Base-by-base conservation (phyloP, 177 flowering plant species). In the Tripterygium wilfordii region DNA sequence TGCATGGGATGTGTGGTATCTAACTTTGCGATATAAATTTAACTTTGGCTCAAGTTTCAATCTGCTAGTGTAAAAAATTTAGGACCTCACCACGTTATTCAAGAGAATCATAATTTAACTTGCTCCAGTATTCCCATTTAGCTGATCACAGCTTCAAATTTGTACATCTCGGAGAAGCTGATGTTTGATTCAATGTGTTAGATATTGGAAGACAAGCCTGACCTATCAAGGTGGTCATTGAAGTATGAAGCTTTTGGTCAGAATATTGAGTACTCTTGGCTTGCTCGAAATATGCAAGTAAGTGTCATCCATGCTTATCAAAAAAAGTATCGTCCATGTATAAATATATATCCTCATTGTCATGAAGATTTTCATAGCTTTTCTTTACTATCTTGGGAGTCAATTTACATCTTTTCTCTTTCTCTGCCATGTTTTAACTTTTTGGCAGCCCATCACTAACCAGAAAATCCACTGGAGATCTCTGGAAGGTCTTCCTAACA, bases 401-500 rank as follows among this genome's bases (percentile, higher is more conserved):
- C n/a, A n/a, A n/a, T n/a, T n/a, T n/a, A n/a, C n/a, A n/a, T n/a
- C n/a, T n/a, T n/a, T n/a, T n/a, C n/a, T n/a, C n/a, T 40, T 22
- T 40, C 9, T 5, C 25, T 20, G 14, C 38, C 4, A 15, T 35
- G 8, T 15, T 10, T 35, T 20, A 4, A 6, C 9, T 38, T 38
- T 1, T 20, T 38, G 68, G 65, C 84, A 90, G 95, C 95, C 98
- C 4, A 83, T 67, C 17, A 88, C 82, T 4, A 92, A 92, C 68
- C 95, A 84, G 65, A 92, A 92, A 69, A 88, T 92, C 46, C 98
- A 92, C 49, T 86, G 98, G 96, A 71, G 88, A 63, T 88, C 96
- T 44, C 50, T 88, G 26, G 96, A 86, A 64, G 98, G 96, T 57
- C 84, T 88, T 50, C 86, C 94, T 41, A 92, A 88, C 77, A 86